phyloP scores from a whole-genome alignment of 805 yeast species.

The Candida taoyuanica region DNA sequence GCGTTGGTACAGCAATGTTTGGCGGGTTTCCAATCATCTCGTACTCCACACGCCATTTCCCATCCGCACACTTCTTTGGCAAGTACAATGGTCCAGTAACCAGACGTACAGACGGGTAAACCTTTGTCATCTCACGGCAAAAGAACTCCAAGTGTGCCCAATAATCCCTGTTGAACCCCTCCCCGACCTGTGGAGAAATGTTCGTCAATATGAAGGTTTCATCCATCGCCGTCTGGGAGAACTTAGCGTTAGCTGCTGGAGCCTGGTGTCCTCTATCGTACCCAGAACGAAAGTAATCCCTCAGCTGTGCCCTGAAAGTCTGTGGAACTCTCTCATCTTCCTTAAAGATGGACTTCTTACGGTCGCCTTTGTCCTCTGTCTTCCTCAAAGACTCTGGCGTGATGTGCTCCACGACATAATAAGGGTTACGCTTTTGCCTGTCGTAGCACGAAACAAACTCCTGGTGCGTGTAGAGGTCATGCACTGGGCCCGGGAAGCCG shows the following conservation, averaged over 20 bases:
- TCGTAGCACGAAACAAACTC: conserved; percentile 88
- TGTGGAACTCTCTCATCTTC: conserved; percentile 84
- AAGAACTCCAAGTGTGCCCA: conserved; percentile 98
- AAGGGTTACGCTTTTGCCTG: conserved; percentile 79
- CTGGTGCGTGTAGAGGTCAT: conserved; percentile 66
- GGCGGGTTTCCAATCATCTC: conserved; percentile 98
- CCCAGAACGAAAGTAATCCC: conserved; percentile 91
- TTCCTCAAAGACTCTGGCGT: conserved; percentile 63
- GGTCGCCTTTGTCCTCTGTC: conserved; percentile 51
- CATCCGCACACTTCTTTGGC: conserved; percentile 72
- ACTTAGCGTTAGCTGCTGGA: conserved; percentile 97
- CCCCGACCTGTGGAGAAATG: conserved; percentile 96
- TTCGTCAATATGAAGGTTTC: conserved; percentile 88
- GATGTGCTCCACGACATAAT: conserved; percentile 82
- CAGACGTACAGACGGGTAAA: conserved; percentile 71
- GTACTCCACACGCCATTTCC: conserved; percentile 77
- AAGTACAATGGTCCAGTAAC: conserved; percentile 92
- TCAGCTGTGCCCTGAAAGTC: conserved; percentile 67
- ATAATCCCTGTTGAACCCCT: conserved; percentile 93
- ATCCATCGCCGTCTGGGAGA: conserved; percentile 86
- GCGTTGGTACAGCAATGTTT: conserved; percentile 94
- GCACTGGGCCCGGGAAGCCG: conserved; percentile 95
- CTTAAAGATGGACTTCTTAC: conserved; percentile 75
- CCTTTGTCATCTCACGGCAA: conserved; percentile 67
- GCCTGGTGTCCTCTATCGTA: conserved; percentile 97